phyloP scores from a whole-genome alignment of 352 stramenopile species.

The Globisporangium acanthophoron region DNA sequence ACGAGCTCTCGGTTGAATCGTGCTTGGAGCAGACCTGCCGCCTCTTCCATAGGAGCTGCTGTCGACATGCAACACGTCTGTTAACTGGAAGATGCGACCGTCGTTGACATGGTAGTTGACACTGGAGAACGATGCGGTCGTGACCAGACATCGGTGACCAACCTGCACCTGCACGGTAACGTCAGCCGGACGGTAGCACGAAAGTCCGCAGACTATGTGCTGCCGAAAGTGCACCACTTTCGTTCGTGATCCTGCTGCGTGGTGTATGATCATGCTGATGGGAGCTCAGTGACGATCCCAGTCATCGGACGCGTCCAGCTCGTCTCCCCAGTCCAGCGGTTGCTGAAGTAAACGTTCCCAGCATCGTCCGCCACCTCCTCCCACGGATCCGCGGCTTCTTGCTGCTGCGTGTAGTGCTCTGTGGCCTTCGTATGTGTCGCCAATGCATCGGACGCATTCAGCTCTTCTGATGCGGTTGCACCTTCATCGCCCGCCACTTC shows the following conservation, averaged over 20 bases:
- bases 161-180: not conserved
- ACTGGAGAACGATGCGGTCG: too few species aligned
- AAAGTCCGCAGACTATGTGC: too few species aligned
- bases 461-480: not conserved
- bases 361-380: slow-evolving; percentile 65
- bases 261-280: too few species aligned
- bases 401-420: not conserved
- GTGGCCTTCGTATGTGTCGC: too few species aligned
- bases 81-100: too few species aligned
- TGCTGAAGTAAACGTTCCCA: slow-evolving; percentile 76
- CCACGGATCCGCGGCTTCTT: slow-evolving; percentile 24
- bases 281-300: not conserved
- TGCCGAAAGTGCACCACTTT: too few species aligned
- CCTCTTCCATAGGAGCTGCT: too few species aligned
- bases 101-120: too few species aligned
- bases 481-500: slow-evolving; percentile 36
- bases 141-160: not conserved
- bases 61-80: too few species aligned
- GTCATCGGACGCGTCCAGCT: slow-evolving; percentile 44
- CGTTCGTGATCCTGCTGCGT: too few species aligned
- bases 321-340: slow-evolving; percentile 42
- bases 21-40: too few species aligned
- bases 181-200: too few species aligned
- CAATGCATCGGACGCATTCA: not conserved
- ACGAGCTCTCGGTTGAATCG: not conserved